Evolutionary conservation across 2,329 filamentous ascomycete genomes (phyloP).

Genomic region (Fusarium chuoi): DNA sequence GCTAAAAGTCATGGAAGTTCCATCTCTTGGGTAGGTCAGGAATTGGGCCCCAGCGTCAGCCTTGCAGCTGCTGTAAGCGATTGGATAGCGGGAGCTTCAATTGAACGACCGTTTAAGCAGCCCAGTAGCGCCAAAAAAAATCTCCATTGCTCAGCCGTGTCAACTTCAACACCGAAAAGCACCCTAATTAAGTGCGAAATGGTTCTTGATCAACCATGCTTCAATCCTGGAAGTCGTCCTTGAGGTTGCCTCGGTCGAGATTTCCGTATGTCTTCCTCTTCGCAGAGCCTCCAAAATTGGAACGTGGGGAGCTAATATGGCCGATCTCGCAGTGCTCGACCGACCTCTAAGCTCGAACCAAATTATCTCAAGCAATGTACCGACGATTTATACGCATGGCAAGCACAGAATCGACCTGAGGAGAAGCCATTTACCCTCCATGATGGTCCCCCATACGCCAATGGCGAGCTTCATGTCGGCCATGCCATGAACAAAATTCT

Average conservation of each 20-base stretch:
- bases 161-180: constrained; percentile 4
- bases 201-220: constrained; percentile 50
- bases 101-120: constrained; percentile 8
- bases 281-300: background rate
- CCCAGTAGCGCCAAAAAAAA: constrained; percentile 37
- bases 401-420: constrained; percentile 67
- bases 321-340: constrained; percentile 58
- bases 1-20: constrained; percentile 23
- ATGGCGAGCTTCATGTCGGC: constrained; percentile 89
- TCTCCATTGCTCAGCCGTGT: constrained; percentile 35
- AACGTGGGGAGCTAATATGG: constrained; percentile 31
- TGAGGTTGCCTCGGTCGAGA: constrained; percentile 78
- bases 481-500: constrained; percentile 97
- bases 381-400: constrained; percentile 92
- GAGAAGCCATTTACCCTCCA: constrained; percentile 80
- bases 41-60: constrained; percentile 27
- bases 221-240: constrained; percentile 77
- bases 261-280: constrained; percentile 67
- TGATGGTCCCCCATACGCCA: constrained; percentile 97
- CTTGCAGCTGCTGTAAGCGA: constrained; percentile 39
- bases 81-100: constrained; percentile 10
- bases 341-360: constrained; percentile 59
- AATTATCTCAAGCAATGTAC: constrained; percentile 79
- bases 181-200: constrained; percentile 39
- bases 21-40: background rate